Evolutionary conservation across 345 rosid genomes (phyloP).

Genomic region (Rhizophora mangle): DNA sequence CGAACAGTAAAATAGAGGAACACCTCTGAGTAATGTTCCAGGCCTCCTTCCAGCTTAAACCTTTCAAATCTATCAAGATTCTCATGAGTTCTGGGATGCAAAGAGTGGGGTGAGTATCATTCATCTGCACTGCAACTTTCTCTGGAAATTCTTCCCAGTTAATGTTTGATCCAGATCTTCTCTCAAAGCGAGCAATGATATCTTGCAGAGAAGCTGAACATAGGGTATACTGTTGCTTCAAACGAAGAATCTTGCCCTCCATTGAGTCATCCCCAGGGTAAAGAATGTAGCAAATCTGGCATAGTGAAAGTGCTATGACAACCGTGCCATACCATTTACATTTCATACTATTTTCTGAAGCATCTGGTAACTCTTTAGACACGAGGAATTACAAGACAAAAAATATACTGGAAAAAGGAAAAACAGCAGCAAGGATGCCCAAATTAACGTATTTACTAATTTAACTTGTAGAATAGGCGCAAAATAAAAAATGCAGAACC

Average conservation of each 20-base stretch:
- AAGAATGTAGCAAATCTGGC: conserved; percentile 64
- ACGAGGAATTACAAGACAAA: not conserved
- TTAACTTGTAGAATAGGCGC: not conserved
- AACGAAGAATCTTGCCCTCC: conserved; percentile 73
- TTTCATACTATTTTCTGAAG: not conserved
- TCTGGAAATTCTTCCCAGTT: conserved; percentile 75
- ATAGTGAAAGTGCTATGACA: conserved; percentile 5
- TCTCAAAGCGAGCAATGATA: conserved; percentile 67
- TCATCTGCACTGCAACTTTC: conserved; percentile 84
- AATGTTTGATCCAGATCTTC: conserved; percentile 52
- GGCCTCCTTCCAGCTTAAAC: conserved; percentile 68
- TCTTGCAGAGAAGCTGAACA: conserved; percentile 87
- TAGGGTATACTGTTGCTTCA: conserved; percentile 80
- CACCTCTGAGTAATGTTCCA: conserved; percentile 79
- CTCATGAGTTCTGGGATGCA: conserved; percentile 80
- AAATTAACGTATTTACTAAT: not conserved
- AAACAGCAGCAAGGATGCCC: not conserved
- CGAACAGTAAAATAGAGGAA: conserved; percentile 3
- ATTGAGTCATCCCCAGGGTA: conserved; percentile 80
- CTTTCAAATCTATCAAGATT: conserved; percentile 68
- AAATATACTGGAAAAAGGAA: not conserved
- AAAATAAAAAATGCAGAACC: not conserved
- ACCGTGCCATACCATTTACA: not conserved
- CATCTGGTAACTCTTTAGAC: not conserved
- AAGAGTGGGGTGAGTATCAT: conserved; percentile 77